Conservation (phyloP, 257 asterid species). For the Nicotiana undulata region DNA sequence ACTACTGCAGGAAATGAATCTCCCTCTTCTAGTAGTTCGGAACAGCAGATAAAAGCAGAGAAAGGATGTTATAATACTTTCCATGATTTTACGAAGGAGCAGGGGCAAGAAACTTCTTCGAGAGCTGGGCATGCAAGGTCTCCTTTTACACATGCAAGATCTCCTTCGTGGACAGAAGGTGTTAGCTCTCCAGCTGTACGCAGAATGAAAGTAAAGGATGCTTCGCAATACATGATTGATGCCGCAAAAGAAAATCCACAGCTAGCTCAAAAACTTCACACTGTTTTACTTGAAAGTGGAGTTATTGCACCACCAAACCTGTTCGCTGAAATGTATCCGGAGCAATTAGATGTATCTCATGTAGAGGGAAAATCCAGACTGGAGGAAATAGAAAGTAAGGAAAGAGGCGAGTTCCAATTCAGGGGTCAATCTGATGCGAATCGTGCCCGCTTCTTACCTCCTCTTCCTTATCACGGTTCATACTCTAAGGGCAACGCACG, state of each 20-base stretch:
- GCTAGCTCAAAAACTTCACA: conserved; percentile 91
- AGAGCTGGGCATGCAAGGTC: conserved; percentile 35
- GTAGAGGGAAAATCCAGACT: conserved; percentile 30
- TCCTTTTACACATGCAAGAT: conserved; percentile 61
- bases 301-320: conserved; percentile 90
- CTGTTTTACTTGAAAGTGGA: conserved; percentile 88
- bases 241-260: conserved; percentile 96
- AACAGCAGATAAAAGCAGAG: conserved; percentile 21
- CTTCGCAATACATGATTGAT: conserved; percentile 87
- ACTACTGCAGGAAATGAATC: conserved; percentile 23
- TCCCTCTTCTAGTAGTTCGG: conserved; percentile 18
- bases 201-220: conserved; percentile 85
- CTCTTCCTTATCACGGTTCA: conserved; percentile 54
- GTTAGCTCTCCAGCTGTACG: conserved; percentile 82
- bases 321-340: conserved; percentile 65
- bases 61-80: conserved; percentile 23
- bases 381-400: conserved; percentile 36
- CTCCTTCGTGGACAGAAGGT: conserved; percentile 99
- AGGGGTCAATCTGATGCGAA: conserved; percentile 28
- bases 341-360: conserved; percentile 31
- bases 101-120: conserved; percentile 28
- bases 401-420: conserved; percentile 20
- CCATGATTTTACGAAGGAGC: conserved; percentile 26
- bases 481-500: conserved; percentile 32
- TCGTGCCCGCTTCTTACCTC: conserved; percentile 55